Evolutionary conservation across 2,329 filamentous ascomycete species (phyloP).

Genomic region (Arthrobotrys sinensis): DNA sequence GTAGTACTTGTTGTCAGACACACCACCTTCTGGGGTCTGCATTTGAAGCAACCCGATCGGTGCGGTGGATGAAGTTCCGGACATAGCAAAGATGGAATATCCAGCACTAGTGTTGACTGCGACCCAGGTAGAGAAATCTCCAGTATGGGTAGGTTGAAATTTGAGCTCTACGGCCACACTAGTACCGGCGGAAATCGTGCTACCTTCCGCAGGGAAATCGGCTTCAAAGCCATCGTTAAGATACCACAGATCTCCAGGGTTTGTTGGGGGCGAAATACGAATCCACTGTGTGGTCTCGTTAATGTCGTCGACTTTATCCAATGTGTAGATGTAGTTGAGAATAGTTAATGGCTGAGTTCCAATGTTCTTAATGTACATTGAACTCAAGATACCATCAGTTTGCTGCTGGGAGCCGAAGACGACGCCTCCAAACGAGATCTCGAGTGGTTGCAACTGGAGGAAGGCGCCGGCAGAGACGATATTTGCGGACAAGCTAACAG

Average conservation of each 20-base stretch:
- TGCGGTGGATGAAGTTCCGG: slow-evolving; percentile 66
- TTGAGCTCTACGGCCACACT: slow-evolving; percentile 66
- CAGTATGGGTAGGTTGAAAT: slow-evolving; percentile 66
- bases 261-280: slow-evolving; percentile 15
- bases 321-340: slow-evolving; percentile 66
- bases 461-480: slow-evolving; percentile 67
- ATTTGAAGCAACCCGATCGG: slow-evolving; percentile 67
- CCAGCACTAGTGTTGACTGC: slow-evolving; percentile 52
- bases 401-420: slow-evolving; percentile 66
- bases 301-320: slow-evolving; percentile 64
- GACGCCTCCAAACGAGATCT: slow-evolving; percentile 68
- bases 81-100: slow-evolving; percentile 51
- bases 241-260: slow-evolving; percentile 33
- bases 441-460: slow-evolving; percentile 67
- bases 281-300: slow-evolving; percentile 62
- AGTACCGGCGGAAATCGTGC: slow-evolving; percentile 65
- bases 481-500: slow-evolving; percentile 67
- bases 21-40: slow-evolving; percentile 67
- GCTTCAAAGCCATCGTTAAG: slow-evolving; percentile 66
- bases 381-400: slow-evolving; percentile 65
- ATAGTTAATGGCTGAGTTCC: slow-evolving; percentile 67
- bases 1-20: slow-evolving; percentile 63
- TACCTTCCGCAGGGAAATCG: slow-evolving; percentile 65
- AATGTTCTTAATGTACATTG: slow-evolving; percentile 67
- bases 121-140: slow-evolving; percentile 64